Percentiles rank a stretch among this genome's conserved stretches.
Evolutionary conservation across 129 eudicot genomes (phyloP).

Genomic region (Mikania micrantha): DNA sequence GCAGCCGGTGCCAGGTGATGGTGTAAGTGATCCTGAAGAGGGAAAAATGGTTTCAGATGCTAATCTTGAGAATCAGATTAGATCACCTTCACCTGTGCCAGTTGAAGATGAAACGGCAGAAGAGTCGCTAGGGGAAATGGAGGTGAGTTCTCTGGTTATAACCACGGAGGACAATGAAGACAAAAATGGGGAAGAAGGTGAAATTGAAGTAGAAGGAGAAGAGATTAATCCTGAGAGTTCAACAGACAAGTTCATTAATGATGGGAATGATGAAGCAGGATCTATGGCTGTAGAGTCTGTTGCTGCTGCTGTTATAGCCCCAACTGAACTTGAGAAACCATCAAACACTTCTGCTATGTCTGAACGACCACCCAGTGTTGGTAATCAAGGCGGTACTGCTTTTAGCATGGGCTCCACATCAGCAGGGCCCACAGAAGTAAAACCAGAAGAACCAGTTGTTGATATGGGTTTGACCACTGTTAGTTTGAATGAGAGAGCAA

Average conservation of each 20-base stretch:
- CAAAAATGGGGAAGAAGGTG: conserved; percentile 50
- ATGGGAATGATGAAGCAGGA: conserved; percentile 26
- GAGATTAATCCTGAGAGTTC: conserved; percentile 34
- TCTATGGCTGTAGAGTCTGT: conserved; percentile 27
- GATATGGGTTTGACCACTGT: conserved; percentile 43
- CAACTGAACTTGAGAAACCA: conserved; percentile 22
- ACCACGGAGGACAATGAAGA: conserved; percentile 49
- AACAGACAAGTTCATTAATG: conserved; percentile 29
- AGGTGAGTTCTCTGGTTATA: conserved; percentile 36
- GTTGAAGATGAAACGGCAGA: conserved; percentile 32
- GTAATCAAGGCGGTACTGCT: conserved; percentile 24
- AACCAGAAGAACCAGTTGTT: conserved; percentile 32
- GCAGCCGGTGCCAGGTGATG: conserved; percentile 40
- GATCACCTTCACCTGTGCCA: conserved; percentile 34
- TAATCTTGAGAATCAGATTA: conserved; percentile 16
- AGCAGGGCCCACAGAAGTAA: conserved; percentile 29
- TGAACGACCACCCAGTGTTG: conserved; percentile 10
- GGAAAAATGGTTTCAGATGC: conserved; percentile 55
- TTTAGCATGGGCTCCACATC: conserved; percentile 13
- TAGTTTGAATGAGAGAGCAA: conserved; percentile 54
- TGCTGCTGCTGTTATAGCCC: conserved; percentile 12
- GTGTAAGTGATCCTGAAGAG: conserved; percentile 63
- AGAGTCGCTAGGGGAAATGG: conserved; percentile 36
- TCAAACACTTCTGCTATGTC: conserved; percentile 14
- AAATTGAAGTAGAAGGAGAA: conserved; percentile 14